Evolutionary conservation across 805 yeast genomes (phyloP).

Genomic region (Candida boidinii): DNA sequence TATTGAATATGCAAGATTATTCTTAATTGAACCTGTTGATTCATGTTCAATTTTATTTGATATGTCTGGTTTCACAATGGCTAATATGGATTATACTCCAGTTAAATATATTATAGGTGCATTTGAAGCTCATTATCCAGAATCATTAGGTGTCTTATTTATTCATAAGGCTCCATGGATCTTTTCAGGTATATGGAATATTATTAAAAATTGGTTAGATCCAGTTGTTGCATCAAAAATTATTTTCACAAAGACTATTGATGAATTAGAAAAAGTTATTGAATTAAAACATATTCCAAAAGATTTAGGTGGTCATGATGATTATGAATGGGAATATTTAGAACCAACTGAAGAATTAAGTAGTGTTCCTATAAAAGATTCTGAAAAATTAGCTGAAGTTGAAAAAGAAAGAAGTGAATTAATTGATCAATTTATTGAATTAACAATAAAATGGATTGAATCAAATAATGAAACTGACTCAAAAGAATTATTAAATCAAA

Average conservation of each 20-base stretch:
- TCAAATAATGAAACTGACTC: conserved; percentile 43
- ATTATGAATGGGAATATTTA: conserved; percentile 47
- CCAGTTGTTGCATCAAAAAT: conserved; percentile 94
- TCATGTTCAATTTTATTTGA: conserved; percentile 83
- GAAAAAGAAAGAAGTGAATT: conserved; percentile 45
- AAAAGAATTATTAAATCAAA: conserved; percentile 40
- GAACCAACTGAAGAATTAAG: conserved; percentile 57
- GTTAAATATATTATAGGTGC: conserved; percentile 83
- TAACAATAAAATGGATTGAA: conserved; percentile 76
- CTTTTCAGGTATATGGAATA: conserved; percentile 89
- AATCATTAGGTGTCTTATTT: conserved; percentile 73
- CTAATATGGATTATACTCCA: conserved; percentile 89
- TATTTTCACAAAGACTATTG: conserved; percentile 62
- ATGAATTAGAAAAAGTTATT: conserved; percentile 61
- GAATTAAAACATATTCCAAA: conserved; percentile 53
- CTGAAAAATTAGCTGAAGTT: conserved; percentile 33
- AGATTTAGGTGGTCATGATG: conserved; percentile 68
- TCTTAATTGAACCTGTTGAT: conserved; percentile 67
- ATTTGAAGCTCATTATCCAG: conserved; percentile 96
- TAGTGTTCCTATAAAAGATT: conserved; percentile 33
- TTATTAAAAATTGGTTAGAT: conserved; percentile 89
- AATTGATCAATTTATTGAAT: conserved; percentile 43
- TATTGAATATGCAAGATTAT: conserved; percentile 77
- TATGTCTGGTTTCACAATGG: conserved; percentile 73
- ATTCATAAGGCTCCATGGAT: conserved; percentile 97